Conservation (phyloP, 2,329 filamentous ascomycete species). For the Diaporthe batatas region DNA sequence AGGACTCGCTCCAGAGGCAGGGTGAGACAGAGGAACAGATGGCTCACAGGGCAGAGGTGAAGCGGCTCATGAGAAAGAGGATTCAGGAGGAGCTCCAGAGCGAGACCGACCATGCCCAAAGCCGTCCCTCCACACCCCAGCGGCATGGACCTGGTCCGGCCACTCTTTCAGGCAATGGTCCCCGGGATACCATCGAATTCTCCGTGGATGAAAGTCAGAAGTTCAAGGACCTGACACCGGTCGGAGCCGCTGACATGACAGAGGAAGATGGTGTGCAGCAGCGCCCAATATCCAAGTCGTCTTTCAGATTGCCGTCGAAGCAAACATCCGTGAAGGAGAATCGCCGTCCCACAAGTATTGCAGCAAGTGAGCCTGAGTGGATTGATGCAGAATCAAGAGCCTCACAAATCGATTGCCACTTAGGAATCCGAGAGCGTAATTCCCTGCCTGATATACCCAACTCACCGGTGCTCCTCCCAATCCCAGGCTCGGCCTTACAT, state of each 20-base stretch:
- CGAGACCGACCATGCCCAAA: slow-evolving; percentile 56
- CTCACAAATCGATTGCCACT: slow-evolving; percentile 22
- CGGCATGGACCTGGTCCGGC: slow-evolving; percentile 49
- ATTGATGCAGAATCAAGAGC: slow-evolving; percentile 10
- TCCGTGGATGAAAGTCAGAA: slow-evolving; percentile 47
- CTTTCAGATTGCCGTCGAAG: slow-evolving; percentile 10
- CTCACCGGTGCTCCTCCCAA: slow-evolving; percentile 37
- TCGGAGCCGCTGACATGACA: not conserved
- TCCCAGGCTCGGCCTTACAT: slow-evolving; percentile 8
- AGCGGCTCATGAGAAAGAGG: slow-evolving; percentile 66
- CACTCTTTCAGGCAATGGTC: slow-evolving; percentile 55
- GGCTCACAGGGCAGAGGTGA: slow-evolving; percentile 68
- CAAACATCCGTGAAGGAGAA: slow-evolving; percentile 15
- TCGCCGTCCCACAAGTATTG: not conserved
- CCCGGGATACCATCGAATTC: slow-evolving; percentile 65
- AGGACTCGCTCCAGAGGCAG: slow-evolving; percentile 56
- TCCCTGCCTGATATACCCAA: slow-evolving; percentile 42
- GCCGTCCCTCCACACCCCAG: slow-evolving; percentile 47
- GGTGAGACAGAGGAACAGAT: slow-evolving; percentile 66
- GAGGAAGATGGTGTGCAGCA: slow-evolving; percentile 34
- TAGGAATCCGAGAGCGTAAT: slow-evolving; percentile 40
- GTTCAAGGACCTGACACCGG: not conserved
- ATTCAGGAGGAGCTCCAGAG: slow-evolving; percentile 70
- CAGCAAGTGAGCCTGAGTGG: slow-evolving; percentile 25
- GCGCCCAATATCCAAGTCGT: not conserved